Base-by-base conservation (phyloP, 1,139 yeast species). In the Meyerozyma athensensis region DNA sequence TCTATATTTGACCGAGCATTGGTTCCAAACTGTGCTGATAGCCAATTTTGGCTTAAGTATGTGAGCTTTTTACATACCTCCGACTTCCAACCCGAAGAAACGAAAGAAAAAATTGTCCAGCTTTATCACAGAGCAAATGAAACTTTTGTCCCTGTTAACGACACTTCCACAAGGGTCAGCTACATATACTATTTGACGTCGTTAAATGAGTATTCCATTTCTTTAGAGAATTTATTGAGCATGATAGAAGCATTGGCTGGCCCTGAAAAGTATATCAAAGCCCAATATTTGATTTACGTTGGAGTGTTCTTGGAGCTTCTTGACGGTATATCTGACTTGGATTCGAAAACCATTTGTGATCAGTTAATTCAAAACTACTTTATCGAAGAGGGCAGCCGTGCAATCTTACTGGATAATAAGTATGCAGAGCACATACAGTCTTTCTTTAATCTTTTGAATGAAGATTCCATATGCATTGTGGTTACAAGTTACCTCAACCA, bases 1-100 rank as follows among this genome's bases (percentile, higher is more conserved):
- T 60, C 46, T n/a, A 47, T 79, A 2, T 82, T 77, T 54, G 85
- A 81, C 53, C 62, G 90, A 43, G 67, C 79, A 10, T 56, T 83
- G 13, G 59, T 81, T 1, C 85, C 89, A 0, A 68, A 78, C 39
- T 77, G 82, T 39, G 58, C 59, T 20, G 61, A 65, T 32, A 67
- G 70, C 26, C 56, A 56, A 7, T 47, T 80, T n/a, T 84, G 92
- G 92, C 49, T 71, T 9, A 71, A 65, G 45, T 83, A 79, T 50
- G 36, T 74, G n/a, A 54, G 62, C 2, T 82, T 74, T 59, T 46
- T 62, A 8, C 46, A 53, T 35, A 37, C 37, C n/a, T 42, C 40
- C 41, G 37, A 36, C 5, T 18, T 39, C 3, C 39, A 36, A 22
- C 12, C 50, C 0, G 49, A 47, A 6, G 53, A 49, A 10, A 53